phyloP scores from a whole-genome alignment of 1,284 basidiomycete genomes.

The Laetiporus sulphureus region DNA sequence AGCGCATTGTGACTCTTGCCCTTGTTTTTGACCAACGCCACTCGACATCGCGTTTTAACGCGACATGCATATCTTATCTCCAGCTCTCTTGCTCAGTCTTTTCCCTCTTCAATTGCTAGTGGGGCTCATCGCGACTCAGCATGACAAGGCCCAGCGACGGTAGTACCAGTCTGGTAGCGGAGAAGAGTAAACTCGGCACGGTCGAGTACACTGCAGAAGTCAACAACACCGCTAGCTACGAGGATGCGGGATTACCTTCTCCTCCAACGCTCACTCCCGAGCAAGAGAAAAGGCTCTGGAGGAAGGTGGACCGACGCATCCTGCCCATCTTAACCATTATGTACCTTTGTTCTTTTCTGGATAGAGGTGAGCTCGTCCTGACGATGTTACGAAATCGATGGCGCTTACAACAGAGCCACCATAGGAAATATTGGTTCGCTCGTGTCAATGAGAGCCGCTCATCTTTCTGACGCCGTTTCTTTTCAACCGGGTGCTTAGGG shows the following conservation, averaged over 20 bases:
- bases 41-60: too few species aligned
- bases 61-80: too few species aligned
- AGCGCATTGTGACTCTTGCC: too few species aligned
- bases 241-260: conserved; percentile 32
- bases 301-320: conserved; percentile 56
- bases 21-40: too few species aligned
- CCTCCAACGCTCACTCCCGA: conserved; percentile 41
- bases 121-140: too few species aligned
- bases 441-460: too few species aligned
- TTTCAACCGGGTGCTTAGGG: conserved; percentile 29
- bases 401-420: too few species aligned
- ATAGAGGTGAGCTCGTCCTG: conserved; percentile 7
- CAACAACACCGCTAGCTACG: background rate
- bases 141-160: too few species aligned
- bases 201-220: background rate
- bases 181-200: background rate
- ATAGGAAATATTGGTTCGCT: conserved; percentile 10
- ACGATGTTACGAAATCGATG: too few species aligned
- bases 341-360: conserved; percentile 8
- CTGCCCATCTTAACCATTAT: conserved; percentile 44
- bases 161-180: too few species aligned
- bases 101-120: too few species aligned
- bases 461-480: background rate
- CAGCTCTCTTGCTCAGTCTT: too few species aligned
- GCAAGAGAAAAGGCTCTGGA: conserved; percentile 52